Percentiles rank a stretch among this genome's conserved stretches.
Evolutionary conservation across 2,329 filamentous ascomycete genomes (phyloP).

Genomic region (Talaromyces sp.): DNA sequence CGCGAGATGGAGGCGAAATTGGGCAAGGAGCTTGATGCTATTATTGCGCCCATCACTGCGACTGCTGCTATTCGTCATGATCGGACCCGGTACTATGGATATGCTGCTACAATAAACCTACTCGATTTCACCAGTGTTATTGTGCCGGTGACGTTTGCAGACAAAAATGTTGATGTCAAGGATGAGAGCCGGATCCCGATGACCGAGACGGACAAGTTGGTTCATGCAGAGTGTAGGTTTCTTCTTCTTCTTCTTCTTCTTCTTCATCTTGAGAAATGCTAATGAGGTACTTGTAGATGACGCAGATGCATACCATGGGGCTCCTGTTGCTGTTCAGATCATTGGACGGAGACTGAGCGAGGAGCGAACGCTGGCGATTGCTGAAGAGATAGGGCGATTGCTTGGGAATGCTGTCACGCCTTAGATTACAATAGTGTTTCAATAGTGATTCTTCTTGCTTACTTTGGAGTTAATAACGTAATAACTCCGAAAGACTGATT

Average conservation of each 20-base stretch:
- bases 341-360: constrained; percentile 6
- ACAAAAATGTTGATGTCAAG: neutral
- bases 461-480: too few relatives aligned
- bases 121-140: neutral
- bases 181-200: neutral
- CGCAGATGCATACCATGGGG: constrained; percentile 5
- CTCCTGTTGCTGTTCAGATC: constrained; percentile 5
- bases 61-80: constrained; percentile 33
- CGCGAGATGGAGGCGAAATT: constrained; percentile 14
- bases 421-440: constrained; percentile 21
- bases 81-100: constrained; percentile 31
- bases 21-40: constrained; percentile 28
- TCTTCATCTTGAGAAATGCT: neutral
- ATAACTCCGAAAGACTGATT: too few relatives aligned
- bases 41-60: constrained; percentile 35
- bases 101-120: neutral
- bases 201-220: constrained; percentile 17
- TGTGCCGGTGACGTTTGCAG: neutral
- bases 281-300: constrained; percentile 10
- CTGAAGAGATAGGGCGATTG: constrained; percentile 20
- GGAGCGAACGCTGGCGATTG: constrained; percentile 41
- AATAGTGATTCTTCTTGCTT: neutral
- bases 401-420: constrained; percentile 23
- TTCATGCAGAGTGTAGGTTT: neutral
- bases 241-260: neutral